Base-by-base conservation (phyloP, 768 basidiomycete genomes). In the Pleurotus giganteus region DNA sequence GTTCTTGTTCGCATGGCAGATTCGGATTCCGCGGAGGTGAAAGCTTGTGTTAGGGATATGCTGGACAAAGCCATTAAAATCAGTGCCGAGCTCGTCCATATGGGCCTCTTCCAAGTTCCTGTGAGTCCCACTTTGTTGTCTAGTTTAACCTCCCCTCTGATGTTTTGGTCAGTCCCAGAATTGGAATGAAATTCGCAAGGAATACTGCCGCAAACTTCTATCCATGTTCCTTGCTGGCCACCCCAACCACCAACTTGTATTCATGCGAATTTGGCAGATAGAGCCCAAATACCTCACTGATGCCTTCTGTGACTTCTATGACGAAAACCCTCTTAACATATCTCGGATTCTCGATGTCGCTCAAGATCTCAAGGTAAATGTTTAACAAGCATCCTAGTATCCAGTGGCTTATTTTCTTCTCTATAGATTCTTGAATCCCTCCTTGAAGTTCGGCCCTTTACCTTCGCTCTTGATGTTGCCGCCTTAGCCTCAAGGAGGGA, bases 211-310 rank as follows among this genome's bases (percentile, higher is more conserved):
- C 55, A 88, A 89, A 60, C 76, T 98, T 12, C 77, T 98, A 47
- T 79, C 84, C 32, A 90, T 93, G 85, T 98, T 98, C 74, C 77
- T 98, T 37, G 87, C 86, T 17, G 91, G 93, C 13, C 91, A 95
- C 64, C 94, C 94, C 6, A 94, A 94, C 61, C 94, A 97, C 63
- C 93, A 97, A 61, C 82, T 99, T 8, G 94, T 98, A 54, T 98
- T 98, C 74, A 94, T 96, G 85, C 83, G 94, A 45, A 85, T 99
- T 53, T 95, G 92, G 89, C 91, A 95, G 64, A 88, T 91, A 39
- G 84, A 94, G 63, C 91, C 90, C 0, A 75, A 85, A 0, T 91
- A 94, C 67, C 81, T 98, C 47, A 87, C 93, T 4, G 81, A 86
- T 54, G 92, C 93, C 5, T 89, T 98, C 71, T 84, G 88, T 27